Evolutionary conservation across 768 basidiomycete species (phyloP).

Genomic region (Lactifluus echinatus): DNA sequence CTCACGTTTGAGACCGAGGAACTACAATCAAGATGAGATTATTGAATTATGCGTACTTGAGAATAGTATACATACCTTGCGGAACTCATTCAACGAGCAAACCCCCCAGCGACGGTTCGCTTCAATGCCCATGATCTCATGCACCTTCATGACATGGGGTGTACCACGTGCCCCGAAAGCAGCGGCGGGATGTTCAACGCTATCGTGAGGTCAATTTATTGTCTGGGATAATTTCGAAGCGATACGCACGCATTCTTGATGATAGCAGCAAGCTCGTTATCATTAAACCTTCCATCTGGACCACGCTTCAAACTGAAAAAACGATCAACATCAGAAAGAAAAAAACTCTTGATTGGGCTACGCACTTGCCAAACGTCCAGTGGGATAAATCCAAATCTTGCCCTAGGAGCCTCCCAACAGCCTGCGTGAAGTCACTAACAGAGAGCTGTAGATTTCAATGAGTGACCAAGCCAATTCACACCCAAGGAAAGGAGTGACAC

Average conservation of each 20-base stretch:
- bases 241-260: slow-evolving; percentile 57
- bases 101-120: slow-evolving; percentile 71
- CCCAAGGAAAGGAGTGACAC: neutral
- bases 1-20: slow-evolving; percentile 69
- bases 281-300: slow-evolving; percentile 51
- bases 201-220: slow-evolving; percentile 23
- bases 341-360: neutral
- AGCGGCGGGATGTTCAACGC: slow-evolving; percentile 63
- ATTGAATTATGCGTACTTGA: neutral
- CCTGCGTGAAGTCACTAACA: slow-evolving; percentile 41
- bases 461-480: neutral
- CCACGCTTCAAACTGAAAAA: slow-evolving; percentile 49
- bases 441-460: slow-evolving; percentile 28
- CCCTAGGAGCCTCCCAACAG: slow-evolving; percentile 32
- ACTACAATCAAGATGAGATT: slow-evolving; percentile 30
- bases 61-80: slow-evolving; percentile 38
- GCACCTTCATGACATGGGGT: slow-evolving; percentile 57
- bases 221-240: neutral
- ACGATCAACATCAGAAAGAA: neutral
- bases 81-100: slow-evolving; percentile 78
- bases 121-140: slow-evolving; percentile 82
- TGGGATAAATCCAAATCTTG: slow-evolving; percentile 40
- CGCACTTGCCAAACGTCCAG: slow-evolving; percentile 63
- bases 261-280: slow-evolving; percentile 58
- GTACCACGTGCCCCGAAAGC: slow-evolving; percentile 72